Evolutionary conservation across 2,329 filamentous ascomycete species (phyloP).

Genomic region (Phyllachora maydis): DNA sequence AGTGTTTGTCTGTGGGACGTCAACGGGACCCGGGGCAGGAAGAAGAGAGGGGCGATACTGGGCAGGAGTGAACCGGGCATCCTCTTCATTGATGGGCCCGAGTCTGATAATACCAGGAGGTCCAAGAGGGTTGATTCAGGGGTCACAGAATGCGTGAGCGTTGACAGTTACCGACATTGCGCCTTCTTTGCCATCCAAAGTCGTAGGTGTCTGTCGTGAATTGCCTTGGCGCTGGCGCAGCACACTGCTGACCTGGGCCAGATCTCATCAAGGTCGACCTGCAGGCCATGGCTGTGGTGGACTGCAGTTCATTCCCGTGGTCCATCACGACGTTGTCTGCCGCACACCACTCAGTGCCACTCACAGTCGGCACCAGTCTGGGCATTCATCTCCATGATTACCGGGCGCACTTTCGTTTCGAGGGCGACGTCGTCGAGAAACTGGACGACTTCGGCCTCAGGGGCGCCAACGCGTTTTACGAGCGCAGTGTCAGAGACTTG

Average conservation of each 20-base stretch:
- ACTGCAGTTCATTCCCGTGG: conserved; percentile 55
- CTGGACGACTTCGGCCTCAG: conserved; percentile 12
- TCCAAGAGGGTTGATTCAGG: conserved; percentile 50
- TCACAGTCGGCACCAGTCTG: conserved; percentile 68
- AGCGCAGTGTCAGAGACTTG: conserved; percentile 13
- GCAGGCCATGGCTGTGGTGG: conserved; percentile 46
- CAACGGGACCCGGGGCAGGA: conserved; percentile 27
- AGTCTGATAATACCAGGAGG: conserved; percentile 20
- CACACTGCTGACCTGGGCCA: conserved; percentile 8
- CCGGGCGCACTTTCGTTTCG: conserved; percentile 19
- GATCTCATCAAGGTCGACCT: conserved; percentile 69
- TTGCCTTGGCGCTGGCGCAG: neutral
- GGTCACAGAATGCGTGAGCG: conserved; percentile 64
- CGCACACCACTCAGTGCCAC: conserved; percentile 39
- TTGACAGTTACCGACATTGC: conserved; percentile 44
- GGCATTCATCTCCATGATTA: conserved; percentile 72
- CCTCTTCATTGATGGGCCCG: conserved; percentile 34
- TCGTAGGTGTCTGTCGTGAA: conserved; percentile 23
- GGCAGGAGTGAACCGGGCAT: conserved; percentile 46
- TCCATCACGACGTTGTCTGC: conserved; percentile 68
- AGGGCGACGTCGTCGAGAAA: conserved; percentile 13
- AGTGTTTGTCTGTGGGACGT: conserved; percentile 78
- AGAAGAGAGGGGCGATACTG: conserved; percentile 44
- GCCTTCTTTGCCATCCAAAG: conserved; percentile 69
- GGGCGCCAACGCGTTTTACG: conserved; percentile 11